Conservation (phyloP, 179 eudicot species). For the Beta corolliflora region DNA sequence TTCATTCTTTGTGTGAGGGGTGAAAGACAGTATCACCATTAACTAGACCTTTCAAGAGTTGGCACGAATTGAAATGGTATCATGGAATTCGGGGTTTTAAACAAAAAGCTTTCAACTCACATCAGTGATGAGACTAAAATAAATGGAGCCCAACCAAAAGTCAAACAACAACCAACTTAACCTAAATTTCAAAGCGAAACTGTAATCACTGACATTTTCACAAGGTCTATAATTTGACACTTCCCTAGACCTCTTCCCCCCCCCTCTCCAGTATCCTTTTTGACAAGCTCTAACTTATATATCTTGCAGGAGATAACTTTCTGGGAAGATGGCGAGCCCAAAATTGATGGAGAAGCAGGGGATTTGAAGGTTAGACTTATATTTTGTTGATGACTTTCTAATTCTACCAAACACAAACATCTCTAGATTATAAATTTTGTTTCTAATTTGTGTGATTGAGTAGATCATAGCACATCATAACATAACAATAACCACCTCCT, state of each 20-base stretch:
- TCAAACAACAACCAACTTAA: background rate
- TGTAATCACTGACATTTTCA: background rate
- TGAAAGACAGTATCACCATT: background rate
- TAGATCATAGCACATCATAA: background rate
- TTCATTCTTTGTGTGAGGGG: background rate
- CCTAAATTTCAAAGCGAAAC: background rate
- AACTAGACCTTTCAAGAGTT: background rate
- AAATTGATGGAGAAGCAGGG: constrained; percentile 80
- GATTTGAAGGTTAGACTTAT: constrained; percentile 61
- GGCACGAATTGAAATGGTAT: background rate
- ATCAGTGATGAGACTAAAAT: background rate
- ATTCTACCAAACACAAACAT: background rate
- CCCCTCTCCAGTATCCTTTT: background rate
- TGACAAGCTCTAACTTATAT: constrained; percentile 5
- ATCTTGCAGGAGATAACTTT: constrained; percentile 75
- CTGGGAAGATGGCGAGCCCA: constrained; percentile 96
- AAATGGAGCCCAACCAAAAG: background rate
- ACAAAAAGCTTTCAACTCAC: background rate
- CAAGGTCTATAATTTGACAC: background rate
- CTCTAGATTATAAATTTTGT: background rate
- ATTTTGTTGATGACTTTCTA: background rate
- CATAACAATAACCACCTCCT: constrained; percentile 10
- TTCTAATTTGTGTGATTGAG: background rate
- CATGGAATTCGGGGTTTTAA: background rate
- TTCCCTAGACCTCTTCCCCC: background rate